These are phyloP conservation scores for Lasiodiplodia hormozganensis DNA, from an alignment of 2,329 filamentous ascomycete species.

Conservation along the genomic window DNA sequence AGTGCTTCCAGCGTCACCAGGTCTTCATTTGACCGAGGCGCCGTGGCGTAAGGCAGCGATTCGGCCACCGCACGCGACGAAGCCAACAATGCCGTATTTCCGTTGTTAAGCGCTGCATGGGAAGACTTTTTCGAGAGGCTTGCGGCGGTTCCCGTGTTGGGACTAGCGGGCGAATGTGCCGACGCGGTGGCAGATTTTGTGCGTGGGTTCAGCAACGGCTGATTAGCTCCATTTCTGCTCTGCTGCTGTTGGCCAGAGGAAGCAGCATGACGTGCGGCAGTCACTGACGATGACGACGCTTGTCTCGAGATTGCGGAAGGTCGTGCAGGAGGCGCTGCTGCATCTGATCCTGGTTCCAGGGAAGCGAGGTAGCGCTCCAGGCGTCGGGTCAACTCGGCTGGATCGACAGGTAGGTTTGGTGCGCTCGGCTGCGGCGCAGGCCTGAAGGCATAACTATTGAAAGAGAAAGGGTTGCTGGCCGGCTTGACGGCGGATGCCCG, in stretches of 20 bases:
- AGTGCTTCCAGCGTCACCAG: background rate
- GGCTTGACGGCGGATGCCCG: background rate
- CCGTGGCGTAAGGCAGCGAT: background rate
- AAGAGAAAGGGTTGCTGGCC: conserved; percentile 5
- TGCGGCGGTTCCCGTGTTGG: background rate
- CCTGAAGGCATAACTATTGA: conserved; percentile 21
- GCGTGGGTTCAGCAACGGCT: background rate
- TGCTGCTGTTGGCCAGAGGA: background rate
- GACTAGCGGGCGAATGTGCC: conserved; percentile 10
- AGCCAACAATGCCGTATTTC: background rate
- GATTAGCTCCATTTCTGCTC: background rate
- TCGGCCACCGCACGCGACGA: background rate
- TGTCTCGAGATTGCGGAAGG: background rate
- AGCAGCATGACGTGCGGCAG: background rate
- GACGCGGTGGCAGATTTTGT: background rate
- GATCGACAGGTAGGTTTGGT: background rate
- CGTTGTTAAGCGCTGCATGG: background rate
- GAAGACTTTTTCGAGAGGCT: background rate
- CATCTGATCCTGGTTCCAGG: background rate
- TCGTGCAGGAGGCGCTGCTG: background rate
- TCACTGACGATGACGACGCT: background rate
- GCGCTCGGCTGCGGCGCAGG: conserved; percentile 2
- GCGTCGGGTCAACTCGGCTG: conserved; percentile 16
- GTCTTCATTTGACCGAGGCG: background rate
- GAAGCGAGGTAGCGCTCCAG: conserved; percentile 20